Base-by-base conservation (phyloP, 2,329 filamentous ascomycete genomes). In the Fusarium setosum region DNA sequence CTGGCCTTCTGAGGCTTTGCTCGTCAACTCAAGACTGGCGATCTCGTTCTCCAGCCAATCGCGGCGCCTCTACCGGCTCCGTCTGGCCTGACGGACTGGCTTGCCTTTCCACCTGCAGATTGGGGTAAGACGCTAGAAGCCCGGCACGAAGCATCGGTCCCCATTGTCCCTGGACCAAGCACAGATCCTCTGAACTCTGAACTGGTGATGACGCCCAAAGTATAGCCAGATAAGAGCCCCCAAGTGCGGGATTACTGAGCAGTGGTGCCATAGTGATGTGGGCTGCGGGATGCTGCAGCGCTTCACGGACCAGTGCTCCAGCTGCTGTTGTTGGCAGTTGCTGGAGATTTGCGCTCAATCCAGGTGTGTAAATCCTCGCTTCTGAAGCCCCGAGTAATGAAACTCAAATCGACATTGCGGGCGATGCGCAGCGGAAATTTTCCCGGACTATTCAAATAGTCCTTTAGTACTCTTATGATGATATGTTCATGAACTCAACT, bases 111-210 rank as follows among this genome's bases (percentile, higher is more conserved):
- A 63, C 61, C 65, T 69, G 49, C 52, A 63, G 56, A 60, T 61
- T 67, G 52, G 58, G 65, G 59, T 57, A 70, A 68, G 59, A 64
- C 60, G 58, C 67, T 61, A 70, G 68, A 70, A 69, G 61, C 65
- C 58, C 44, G 49, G 38, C 56, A 64, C 54, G 47, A 67, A 61
- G 59, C 56, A 54, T 61, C 42, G 26, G 41, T 41, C 20, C 26
- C 42, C 42, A 59, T 56, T 65, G 48, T 60, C 40, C 40, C 54
- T 48, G 41, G 42, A 21, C 34, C 5, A 18, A 42, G 53, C 52
- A 42, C 47, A 47, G 31, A 48, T 47, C 8, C 44, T 48, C 17
- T 44, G 9, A 32, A 60, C 42, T 42, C 35, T 53, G n/a, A 38
- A 50, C 47, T 59, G 24, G 24, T 49, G 31, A 51, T 55, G 37